phyloP scores from a whole-genome alignment of 139 green algal species.

The Bryopsis sp. region DNA sequence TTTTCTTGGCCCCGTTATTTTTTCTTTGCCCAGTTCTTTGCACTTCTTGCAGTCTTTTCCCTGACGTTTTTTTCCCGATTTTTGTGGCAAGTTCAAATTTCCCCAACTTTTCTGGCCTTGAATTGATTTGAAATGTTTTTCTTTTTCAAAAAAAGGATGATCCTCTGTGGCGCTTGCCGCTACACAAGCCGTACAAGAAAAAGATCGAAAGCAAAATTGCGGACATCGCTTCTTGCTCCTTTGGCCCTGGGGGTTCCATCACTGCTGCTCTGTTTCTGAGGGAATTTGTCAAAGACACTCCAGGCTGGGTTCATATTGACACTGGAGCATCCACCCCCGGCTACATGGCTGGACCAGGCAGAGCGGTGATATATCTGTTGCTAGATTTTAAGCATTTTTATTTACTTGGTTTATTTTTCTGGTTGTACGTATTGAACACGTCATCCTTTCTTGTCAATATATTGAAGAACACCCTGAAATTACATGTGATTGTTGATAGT shows the following conservation, averaged over 20 bases:
- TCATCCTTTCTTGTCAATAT: constrained; percentile 20
- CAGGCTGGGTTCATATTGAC: constrained; percentile 57
- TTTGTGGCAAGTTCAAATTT: not conserved
- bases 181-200: constrained; percentile 35
- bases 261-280: constrained; percentile 47
- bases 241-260: constrained; percentile 34
- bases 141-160: too few species aligned
- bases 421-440: not conserved
- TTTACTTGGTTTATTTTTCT: not conserved
- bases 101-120: too few species aligned
- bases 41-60: too few species aligned
- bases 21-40: too few species aligned
- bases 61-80: not conserved
- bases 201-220: constrained; percentile 47
- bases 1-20: too few species aligned
- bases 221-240: constrained; percentile 19
- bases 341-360: not conserved
- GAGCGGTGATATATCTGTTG: too few species aligned
- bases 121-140: too few species aligned
- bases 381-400: constrained; percentile 5
- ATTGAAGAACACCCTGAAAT: constrained; percentile 27
- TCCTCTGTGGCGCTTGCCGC: constrained; percentile 54
- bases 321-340: constrained; percentile 29
- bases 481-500: too few species aligned
- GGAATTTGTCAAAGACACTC: constrained; percentile 31